A percentile compares a stretch with the other conserved stretches of the same genome.
Evolutionary conservation across 2,329 filamentous ascomycete species (phyloP).

Genomic region (Aspergillus pseudoglaucus): DNA sequence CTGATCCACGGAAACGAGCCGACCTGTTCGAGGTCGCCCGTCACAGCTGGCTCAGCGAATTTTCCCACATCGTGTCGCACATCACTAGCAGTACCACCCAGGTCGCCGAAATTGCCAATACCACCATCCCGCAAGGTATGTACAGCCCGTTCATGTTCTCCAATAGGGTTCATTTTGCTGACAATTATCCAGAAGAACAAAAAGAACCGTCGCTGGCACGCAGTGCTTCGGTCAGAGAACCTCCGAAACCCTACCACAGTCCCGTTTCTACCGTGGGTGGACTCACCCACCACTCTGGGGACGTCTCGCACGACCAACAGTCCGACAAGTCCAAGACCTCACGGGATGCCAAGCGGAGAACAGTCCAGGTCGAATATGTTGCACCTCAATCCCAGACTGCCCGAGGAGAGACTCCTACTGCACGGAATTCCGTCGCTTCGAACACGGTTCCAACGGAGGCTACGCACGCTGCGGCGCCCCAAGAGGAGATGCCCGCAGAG

Average conservation of each 20-base stretch:
- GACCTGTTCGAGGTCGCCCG: slow-evolving; percentile 95
- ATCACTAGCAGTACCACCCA: slow-evolving; percentile 94
- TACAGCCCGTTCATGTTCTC: slow-evolving; percentile 1
- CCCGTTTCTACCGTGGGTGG: slow-evolving; percentile 48
- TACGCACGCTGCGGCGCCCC: slow-evolving; percentile 41
- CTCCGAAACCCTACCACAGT: slow-evolving; percentile 59
- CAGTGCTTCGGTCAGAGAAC: slow-evolving; percentile 87
- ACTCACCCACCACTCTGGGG: slow-evolving; percentile 65
- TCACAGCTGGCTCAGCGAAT: slow-evolving; percentile 97
- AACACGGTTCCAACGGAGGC: slow-evolving; percentile 15
- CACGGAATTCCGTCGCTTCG: slow-evolving; percentile 6
- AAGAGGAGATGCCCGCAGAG: slow-evolving; percentile 4
- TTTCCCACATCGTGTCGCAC: slow-evolving; percentile 90
- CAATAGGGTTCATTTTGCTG: neutral
- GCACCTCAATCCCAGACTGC: slow-evolving; percentile 80
- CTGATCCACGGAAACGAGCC: slow-evolving; percentile 87
- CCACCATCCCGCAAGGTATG: slow-evolving; percentile 59
- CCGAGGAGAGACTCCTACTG: slow-evolving; percentile 50
- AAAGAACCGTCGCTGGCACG: slow-evolving; percentile 64
- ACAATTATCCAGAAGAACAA: slow-evolving; percentile 41
- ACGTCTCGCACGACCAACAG: slow-evolving; percentile 62
- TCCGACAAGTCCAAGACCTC: slow-evolving; percentile 56
- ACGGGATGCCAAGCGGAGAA: slow-evolving; percentile 84
- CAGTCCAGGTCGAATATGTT: slow-evolving; percentile 96
- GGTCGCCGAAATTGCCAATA: slow-evolving; percentile 74